Conservation (phyloP, 129 eudicot genomes). For the Sambucus nigra region DNA sequence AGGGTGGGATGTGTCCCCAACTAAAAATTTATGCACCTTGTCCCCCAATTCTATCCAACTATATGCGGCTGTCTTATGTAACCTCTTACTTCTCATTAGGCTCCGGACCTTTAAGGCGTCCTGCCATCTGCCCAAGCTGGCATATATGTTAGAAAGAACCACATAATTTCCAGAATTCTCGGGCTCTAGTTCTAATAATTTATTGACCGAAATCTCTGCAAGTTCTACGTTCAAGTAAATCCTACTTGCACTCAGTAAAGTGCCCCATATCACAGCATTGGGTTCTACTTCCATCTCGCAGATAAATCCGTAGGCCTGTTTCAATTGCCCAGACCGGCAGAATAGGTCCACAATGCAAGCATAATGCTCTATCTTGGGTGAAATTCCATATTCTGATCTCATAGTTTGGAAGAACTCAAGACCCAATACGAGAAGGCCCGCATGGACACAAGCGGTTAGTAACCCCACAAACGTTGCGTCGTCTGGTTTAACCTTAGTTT, state of each 20-base stretch:
- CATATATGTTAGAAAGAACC: conserved; percentile 21
- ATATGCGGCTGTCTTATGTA: conserved; percentile 25
- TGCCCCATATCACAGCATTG: conserved; percentile 30
- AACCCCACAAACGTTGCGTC: conserved; percentile 22
- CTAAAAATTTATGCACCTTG: conserved; percentile 23
- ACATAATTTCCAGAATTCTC: conserved; percentile 29
- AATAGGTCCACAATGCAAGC: conserved; percentile 31
- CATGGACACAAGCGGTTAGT: conserved; percentile 29
- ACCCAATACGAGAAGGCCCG: conserved; percentile 25
- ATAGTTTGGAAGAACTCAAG: conserved; percentile 17
- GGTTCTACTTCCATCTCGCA: conserved; percentile 23
- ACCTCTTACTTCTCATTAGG: conserved; percentile 12
- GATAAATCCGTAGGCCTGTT: conserved; percentile 19
- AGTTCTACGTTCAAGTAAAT: conserved; percentile 20
- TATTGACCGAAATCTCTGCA: conserved; percentile 21
- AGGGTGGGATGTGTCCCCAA: conserved; percentile 20
- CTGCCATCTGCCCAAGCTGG: conserved; percentile 27
- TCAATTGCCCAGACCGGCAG: conserved; percentile 19
- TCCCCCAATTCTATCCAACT: conserved; percentile 27
- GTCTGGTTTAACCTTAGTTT: conserved; percentile 10
- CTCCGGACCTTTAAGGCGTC: conserved; percentile 15
- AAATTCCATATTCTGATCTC: conserved; percentile 8
- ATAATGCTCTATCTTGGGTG: conserved; percentile 23
- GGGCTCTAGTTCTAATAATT: conserved; percentile 18
- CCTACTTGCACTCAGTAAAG: conserved; percentile 23